Conservation (phyloP, 1,284 basidiomycete genomes). For the Cutaneotrichosporon cutaneum region DNA sequence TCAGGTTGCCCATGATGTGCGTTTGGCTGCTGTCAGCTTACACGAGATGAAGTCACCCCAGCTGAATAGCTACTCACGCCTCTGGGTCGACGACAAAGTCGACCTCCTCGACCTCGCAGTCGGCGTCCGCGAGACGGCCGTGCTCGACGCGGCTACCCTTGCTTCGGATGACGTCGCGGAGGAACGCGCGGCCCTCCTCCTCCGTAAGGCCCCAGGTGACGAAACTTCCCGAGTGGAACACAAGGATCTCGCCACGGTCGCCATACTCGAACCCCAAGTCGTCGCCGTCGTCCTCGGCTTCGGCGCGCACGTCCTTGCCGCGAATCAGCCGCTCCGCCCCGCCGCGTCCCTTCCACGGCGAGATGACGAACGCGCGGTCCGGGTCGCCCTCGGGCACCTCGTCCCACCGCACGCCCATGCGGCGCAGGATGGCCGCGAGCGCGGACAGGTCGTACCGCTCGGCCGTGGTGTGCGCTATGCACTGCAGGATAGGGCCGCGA, state of each 20-base stretch:
- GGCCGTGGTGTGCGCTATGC: slow-evolving; percentile 53
- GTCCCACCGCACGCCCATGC: slow-evolving; percentile 46
- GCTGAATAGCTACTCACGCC: slow-evolving; percentile 60
- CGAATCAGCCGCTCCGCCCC: slow-evolving; percentile 43
- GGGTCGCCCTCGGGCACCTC: slow-evolving; percentile 51
- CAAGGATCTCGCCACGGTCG: slow-evolving; percentile 76
- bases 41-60: no score
- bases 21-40: slow-evolving; percentile 62
- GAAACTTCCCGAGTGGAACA: slow-evolving; percentile 79
- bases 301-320: slow-evolving; percentile 36
- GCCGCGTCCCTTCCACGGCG: slow-evolving; percentile 50
- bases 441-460: slow-evolving; percentile 48
- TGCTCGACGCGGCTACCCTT: slow-evolving; percentile 61
- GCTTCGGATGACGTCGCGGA: slow-evolving; percentile 61
- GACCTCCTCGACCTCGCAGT: slow-evolving; percentile 80
- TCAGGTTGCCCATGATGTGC: slow-evolving; percentile 80
- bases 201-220: slow-evolving; percentile 87
- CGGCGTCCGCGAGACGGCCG: slow-evolving; percentile 58
- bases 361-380: slow-evolving; percentile 50
- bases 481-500: slow-evolving; percentile 51
- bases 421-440: slow-evolving; percentile 38
- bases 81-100: slow-evolving; percentile 85
- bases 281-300: slow-evolving; percentile 49
- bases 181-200: slow-evolving; percentile 69
- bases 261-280: slow-evolving; percentile 55